Conservation (phyloP, 1,284 basidiomycete genomes). For the Boletus semigastroideus region DNA sequence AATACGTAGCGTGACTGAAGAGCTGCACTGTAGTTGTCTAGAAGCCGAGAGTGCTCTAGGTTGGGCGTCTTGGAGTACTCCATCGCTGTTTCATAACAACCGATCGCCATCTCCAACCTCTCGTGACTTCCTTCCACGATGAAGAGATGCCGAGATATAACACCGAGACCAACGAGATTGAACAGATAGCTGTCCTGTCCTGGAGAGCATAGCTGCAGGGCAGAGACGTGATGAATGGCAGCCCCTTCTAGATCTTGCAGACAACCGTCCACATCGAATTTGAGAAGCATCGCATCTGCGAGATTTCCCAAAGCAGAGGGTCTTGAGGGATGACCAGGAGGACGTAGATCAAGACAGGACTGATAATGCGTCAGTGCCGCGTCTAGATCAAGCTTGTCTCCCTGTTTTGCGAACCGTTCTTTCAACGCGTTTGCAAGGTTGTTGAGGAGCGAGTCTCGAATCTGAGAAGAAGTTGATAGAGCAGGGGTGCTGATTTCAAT, state of each 20-base stretch:
- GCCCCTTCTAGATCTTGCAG: conserved; percentile 23
- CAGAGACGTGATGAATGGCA: conserved; percentile 6
- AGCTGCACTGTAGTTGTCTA: conserved; percentile 22
- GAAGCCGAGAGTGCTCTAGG: conserved; percentile 21
- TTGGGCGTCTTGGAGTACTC: conserved; percentile 16
- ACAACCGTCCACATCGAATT: conserved; percentile 19
- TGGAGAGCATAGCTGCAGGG: conserved; percentile 20
- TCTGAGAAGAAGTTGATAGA: conserved; percentile 4
- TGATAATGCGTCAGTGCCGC: conserved; percentile 16
- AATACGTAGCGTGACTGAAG: conserved; percentile 17
- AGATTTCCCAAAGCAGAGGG: conserved; percentile 18
- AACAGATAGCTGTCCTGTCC: conserved; percentile 14
- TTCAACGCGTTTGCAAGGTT: conserved; percentile 20
- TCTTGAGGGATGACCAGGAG: conserved; percentile 24
- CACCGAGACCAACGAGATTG: conserved; percentile 13
- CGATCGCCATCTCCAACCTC: conserved; percentile 20
- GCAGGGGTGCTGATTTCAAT: conserved; percentile 15
- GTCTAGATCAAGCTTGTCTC: conserved; percentile 22
- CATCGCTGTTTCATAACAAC: conserved; percentile 19
- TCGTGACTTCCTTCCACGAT: conserved; percentile 7
- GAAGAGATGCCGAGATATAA: conserved; percentile 7
- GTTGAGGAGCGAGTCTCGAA: conserved; percentile 25
- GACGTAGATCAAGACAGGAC: conserved; percentile 23
- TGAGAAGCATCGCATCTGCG: conserved; percentile 12
- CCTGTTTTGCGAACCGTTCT: conserved; percentile 16